Base-by-base conservation (phyloP, 2,329 filamentous ascomycete genomes). In the Aspergillus fumigatiaffinis region DNA sequence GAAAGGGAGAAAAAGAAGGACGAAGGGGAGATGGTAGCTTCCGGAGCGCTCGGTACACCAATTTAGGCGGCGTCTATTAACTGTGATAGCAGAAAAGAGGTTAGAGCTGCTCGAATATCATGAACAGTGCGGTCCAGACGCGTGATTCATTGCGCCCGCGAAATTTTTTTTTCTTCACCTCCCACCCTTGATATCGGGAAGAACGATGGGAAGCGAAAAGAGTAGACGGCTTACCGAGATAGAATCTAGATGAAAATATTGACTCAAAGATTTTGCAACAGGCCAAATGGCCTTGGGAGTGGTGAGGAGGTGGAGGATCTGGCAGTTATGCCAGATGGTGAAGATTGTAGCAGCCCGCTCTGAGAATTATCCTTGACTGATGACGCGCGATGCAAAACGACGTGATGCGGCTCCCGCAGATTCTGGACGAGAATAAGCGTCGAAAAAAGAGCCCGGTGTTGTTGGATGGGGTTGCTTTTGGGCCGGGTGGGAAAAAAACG, bases 31-130 rank as follows among this genome's bases (percentile, higher is more conserved):
- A 68, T 60, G 62, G 60, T 63, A 58, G 63, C 60, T 69, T 67
- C 66, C 64, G 68, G 60, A 66, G 67, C 56, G 61, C 60, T 69
- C 62, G 65, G 59, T 61, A 55, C 60, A 62, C 65, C 63, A 64
- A 63, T 68, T 71, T 65, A 71, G 67, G 67, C 68, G 68, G 68
- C 61, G 64, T 59, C 62, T 71, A 72, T 70, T 55, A 61, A 62
- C 71, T 73, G 57, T 61, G 54, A 65, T 55, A 56, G 52, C 47
- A 38, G 50, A 41, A n/a, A 55, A 52, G 50, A 46, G 47, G 53
- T 68, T 64, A 66, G 60, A 35, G n/a, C 32, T 25, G 48, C 52
- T 41, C 21, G 44, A 23, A 47, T 47, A 47, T 47, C 9, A 14
- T 47, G 12, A 26, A 17, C 29, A 10, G 32, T 51, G 32, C 26